phyloP scores from a whole-genome alignment of 2,329 filamentous ascomycete genomes.

The Atkinsonella texensis region DNA sequence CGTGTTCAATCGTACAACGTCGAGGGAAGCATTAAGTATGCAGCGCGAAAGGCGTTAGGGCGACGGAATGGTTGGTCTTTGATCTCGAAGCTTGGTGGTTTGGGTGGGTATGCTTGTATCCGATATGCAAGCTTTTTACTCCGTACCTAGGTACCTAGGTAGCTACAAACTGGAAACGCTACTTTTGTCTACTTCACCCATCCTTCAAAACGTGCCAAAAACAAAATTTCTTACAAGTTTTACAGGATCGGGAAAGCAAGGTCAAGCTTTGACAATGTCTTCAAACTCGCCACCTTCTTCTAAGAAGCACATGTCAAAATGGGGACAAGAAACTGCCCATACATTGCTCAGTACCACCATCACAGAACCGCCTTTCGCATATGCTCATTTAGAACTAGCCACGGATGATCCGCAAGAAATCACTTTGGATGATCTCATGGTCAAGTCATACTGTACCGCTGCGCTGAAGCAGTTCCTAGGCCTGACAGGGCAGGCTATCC shows the following conservation, averaged over 20 bases:
- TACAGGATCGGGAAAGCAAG: not conserved
- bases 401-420: constrained; percentile 15
- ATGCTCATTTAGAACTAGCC: constrained; percentile 41
- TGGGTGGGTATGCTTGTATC: constrained; percentile 5
- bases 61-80: not conserved
- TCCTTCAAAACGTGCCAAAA: not conserved
- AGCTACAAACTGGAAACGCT: no score
- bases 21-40: not conserved
- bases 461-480: constrained; percentile 61
- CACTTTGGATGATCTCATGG: constrained; percentile 48
- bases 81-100: not conserved
- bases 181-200: not conserved
- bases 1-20: not conserved
- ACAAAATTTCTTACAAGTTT: not conserved
- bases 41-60: not conserved
- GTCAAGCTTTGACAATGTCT: not conserved
- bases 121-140: constrained; percentile 3
- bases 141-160: no score
- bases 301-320: constrained; percentile 10
- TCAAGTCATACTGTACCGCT: constrained; percentile 48
- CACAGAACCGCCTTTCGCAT: constrained; percentile 40
- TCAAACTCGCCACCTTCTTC: not conserved
- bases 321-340: constrained; percentile 27
- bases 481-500: constrained; percentile 51
- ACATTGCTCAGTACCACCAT: constrained; percentile 41